Evolutionary conservation across 306 rosid species (phyloP), one percentile per base, ranked within the genome.

Genomic region (Vigna radiata): DNA sequence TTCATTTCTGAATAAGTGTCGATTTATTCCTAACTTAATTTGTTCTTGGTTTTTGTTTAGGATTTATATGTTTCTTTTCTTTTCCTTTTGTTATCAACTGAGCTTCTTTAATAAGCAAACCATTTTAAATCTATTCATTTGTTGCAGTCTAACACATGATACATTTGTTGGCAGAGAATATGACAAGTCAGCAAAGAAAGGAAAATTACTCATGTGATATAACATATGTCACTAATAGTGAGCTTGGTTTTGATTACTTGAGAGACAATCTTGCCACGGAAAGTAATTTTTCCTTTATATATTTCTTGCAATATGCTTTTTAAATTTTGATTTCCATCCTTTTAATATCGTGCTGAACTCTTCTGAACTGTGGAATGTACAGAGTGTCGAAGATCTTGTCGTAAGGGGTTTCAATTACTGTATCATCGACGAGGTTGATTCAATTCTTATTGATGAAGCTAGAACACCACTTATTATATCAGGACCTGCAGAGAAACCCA

Each of bases 211-310:
- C 85, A 58, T 90, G 96, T 82, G 97, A 95, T 83, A 90, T 95
- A 82, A 95, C 97, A 65, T 95, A 95, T 44, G 98, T 95, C 79
- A 95, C 98, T 47, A 95, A 95, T 62, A 95, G 97, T 15, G 98
- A 95, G 87, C 98, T 95, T 63, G 98, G 98, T 83, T 95, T 95
- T 83, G 98, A 95, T 88, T 95, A 78, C 91, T 82, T 92, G 87
- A 89, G 97, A 83, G 98, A 95, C 91, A 95, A 95, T 86, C 97
- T 95, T 80, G 98, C 98, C 96, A 95, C 93, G 98, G 98, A 95
- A 95, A 92, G 98, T 95, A 87, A 85, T 89, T 87, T 84, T 89
- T 87, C 81, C 88, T 85, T 87, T 90, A 76, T 83, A 44, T 75
- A 72, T 79, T 81, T 29, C 47, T 61, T 84, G 62, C 75, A 47